These are phyloP conservation scores for Exophiala viscosa DNA, from an alignment of 2,329 filamentous ascomycete species.

Conservation along the genomic window DNA sequence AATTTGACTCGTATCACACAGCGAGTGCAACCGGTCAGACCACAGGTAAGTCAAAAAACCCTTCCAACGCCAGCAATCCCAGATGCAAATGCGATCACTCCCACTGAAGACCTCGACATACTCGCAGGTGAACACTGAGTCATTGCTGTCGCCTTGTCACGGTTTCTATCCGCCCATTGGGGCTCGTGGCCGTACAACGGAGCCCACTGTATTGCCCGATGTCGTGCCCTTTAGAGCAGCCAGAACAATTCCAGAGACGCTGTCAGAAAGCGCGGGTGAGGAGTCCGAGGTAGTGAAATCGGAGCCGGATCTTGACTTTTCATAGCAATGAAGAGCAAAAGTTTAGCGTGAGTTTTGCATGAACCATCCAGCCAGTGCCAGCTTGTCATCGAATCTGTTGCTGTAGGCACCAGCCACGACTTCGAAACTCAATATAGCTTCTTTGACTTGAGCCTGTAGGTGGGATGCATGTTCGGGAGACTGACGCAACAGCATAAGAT, in stretches of 20 bases:
- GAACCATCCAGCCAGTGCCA: slow-evolving; percentile 14
- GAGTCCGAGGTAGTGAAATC: background rate
- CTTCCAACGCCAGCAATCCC: background rate
- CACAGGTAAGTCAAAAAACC: background rate
- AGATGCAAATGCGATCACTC: background rate
- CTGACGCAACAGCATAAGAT: slow-evolving; percentile 8
- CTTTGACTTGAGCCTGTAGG: slow-evolving; percentile 8
- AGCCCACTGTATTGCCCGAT: background rate
- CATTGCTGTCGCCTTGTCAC: background rate
- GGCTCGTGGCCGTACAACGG: slow-evolving; percentile 4
- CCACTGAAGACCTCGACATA: background rate
- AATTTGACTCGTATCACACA: background rate
- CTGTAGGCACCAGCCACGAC: slow-evolving; percentile 5
- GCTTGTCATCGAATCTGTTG: slow-evolving; percentile 6
- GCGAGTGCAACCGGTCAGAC: background rate
- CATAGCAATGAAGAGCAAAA: slow-evolving; percentile 16
- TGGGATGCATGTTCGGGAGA: background rate
- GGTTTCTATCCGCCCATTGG: background rate
- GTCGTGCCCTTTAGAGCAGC: background rate
- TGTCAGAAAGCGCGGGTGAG: slow-evolving; percentile 2
- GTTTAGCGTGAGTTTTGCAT: slow-evolving; percentile 13
- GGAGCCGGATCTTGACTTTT: background rate
- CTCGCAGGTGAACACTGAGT: background rate
- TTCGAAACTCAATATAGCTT: slow-evolving; percentile 15
- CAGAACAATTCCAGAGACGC: slow-evolving; percentile 3